These are phyloP conservation scores for Avena eriantha DNA, from an alignment of 176 grass and related monocot species.

Conservation along the genomic window DNA sequence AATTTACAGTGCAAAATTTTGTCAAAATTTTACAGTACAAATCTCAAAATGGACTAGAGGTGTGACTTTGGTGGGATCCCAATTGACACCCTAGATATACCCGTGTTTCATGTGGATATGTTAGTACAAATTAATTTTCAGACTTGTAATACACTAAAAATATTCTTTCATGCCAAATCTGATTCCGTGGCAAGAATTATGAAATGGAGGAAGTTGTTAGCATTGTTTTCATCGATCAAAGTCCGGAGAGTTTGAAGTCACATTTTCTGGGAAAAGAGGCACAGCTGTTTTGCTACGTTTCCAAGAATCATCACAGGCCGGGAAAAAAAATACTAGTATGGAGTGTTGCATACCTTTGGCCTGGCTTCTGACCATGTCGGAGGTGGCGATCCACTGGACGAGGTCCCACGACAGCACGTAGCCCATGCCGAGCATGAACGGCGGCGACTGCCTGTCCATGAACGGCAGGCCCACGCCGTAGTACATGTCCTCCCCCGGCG, in stretches of 20 bases:
- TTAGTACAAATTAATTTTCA: too few species aligned
- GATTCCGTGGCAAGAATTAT: too few species aligned
- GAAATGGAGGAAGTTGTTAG: background rate
- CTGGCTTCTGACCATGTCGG: slow-evolving; percentile 53
- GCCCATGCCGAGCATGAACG: slow-evolving; percentile 88
- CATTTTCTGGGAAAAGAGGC: background rate
- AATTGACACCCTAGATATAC: too few species aligned
- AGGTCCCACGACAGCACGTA: slow-evolving; percentile 92
- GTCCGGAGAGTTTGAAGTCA: background rate
- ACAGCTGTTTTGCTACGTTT: background rate
- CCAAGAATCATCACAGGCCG: too few species aligned
- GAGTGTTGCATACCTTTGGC: slow-evolving; percentile 42
- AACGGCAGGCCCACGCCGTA: slow-evolving; percentile 64
- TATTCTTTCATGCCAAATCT: background rate
- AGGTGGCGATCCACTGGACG: slow-evolving; percentile 72
- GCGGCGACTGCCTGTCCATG: slow-evolving; percentile 30
- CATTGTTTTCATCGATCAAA: background rate
- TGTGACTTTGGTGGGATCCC: too few species aligned
- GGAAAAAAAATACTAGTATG: too few species aligned
- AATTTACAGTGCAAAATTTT: too few species aligned
- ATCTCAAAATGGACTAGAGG: too few species aligned
- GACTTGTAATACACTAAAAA: background rate
- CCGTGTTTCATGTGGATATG: too few species aligned
- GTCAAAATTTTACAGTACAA: too few species aligned
- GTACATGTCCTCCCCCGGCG: slow-evolving; percentile 73